A percentile compares a stretch with the other conserved stretches of the same genome.
These are phyloP conservation scores for Elasticomyces elasticus DNA, from an alignment of 495 filamentous ascomycete species.

Conservation along the genomic window DNA sequence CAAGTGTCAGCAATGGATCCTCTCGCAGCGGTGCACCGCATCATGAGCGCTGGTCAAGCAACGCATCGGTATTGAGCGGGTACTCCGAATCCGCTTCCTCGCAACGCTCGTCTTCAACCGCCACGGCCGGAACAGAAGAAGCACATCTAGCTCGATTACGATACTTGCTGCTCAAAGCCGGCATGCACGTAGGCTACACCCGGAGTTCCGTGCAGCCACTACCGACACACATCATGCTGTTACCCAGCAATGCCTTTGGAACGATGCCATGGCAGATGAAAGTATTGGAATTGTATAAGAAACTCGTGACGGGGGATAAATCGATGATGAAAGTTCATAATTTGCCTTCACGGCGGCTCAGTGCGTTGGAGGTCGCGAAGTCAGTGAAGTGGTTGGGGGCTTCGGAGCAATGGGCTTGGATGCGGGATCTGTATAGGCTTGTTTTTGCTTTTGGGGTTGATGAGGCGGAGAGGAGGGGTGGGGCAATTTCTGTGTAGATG, in stretches of 20 bases:
- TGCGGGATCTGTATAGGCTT: constrained; percentile 69
- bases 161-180: constrained; percentile 68
- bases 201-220: constrained; percentile 42
- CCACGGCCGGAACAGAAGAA: constrained; percentile 56
- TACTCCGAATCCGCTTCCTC: constrained; percentile 51
- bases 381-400: constrained; percentile 65
- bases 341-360: constrained; percentile 47
- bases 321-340: constrained; percentile 47
- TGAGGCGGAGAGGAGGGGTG: constrained; percentile 43
- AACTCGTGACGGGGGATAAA: constrained; percentile 58
- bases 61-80: constrained; percentile 57
- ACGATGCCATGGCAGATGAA: constrained; percentile 55
- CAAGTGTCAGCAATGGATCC: constrained; percentile 25
- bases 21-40: constrained; percentile 11
- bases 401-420: constrained; percentile 57
- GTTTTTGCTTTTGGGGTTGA: constrained; percentile 77
- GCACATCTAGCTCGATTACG: constrained; percentile 63
- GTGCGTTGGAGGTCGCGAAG: constrained; percentile 61
- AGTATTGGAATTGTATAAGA: constrained; percentile 67
- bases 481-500: constrained; percentile 5
- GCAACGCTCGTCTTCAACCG: constrained; percentile 48
- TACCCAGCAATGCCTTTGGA: constrained; percentile 70
- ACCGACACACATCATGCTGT: constrained; percentile 60
- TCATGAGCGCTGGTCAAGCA: constrained; percentile 56
- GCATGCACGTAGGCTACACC: constrained; percentile 65